Conservation (phyloP, 768 basidiomycete species). For the Phlegmacium glaucopus region DNA sequence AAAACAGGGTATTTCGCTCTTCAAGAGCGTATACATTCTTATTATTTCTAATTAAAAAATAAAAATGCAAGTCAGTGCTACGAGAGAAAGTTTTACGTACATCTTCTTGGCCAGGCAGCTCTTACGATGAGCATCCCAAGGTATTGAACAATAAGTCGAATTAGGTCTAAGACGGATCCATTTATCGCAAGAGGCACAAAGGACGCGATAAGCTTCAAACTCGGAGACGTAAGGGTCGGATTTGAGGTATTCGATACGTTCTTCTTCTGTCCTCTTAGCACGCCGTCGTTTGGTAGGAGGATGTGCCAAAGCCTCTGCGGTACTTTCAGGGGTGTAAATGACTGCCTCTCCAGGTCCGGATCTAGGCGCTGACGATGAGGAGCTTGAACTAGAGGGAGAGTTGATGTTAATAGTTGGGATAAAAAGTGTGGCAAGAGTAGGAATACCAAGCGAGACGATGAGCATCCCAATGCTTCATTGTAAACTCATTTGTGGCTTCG, state of each 20-base stretch:
- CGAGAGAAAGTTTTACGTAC: constrained; percentile 36
- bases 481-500: constrained; percentile 58
- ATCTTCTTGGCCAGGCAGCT: constrained; percentile 78
- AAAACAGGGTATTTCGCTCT: constrained; percentile 54
- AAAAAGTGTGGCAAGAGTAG: constrained; percentile 3
- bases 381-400: background rate
- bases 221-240: constrained; percentile 76
- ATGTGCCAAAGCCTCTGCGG: constrained; percentile 39
- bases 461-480: constrained; percentile 65
- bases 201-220: constrained; percentile 76
- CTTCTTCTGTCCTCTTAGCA: constrained; percentile 75
- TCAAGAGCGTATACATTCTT: constrained; percentile 60
- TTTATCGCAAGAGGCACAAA: constrained; percentile 79
- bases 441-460: constrained; percentile 59
- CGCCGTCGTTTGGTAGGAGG: constrained; percentile 62
- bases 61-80: constrained; percentile 1
- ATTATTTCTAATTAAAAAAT: constrained; percentile 27
- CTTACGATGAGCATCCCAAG: constrained; percentile 84
- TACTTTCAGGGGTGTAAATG: constrained; percentile 40
- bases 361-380: constrained; percentile 4
- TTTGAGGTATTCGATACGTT: constrained; percentile 67
- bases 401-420: background rate
- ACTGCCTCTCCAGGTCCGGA: constrained; percentile 31
- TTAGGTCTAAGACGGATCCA: constrained; percentile 86
- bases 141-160: constrained; percentile 85